Evolutionary conservation across 257 asterid species (phyloP).

Genomic region (Nicotiana attenuata): DNA sequence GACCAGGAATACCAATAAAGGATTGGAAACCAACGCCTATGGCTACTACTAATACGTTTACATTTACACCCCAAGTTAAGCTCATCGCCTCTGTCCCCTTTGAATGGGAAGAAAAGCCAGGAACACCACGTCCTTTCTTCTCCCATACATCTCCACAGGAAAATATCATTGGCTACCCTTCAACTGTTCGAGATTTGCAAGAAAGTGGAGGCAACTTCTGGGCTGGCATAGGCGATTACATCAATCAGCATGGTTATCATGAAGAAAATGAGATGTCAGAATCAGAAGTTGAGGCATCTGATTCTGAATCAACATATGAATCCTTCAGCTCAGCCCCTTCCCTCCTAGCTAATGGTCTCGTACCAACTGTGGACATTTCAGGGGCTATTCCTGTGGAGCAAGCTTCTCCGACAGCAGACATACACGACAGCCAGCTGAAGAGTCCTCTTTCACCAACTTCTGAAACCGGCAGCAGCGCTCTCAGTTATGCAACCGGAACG

Average conservation of each 20-base stretch:
- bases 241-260: constrained; percentile 1
- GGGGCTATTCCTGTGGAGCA: constrained; percentile 42
- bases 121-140: constrained; percentile 56
- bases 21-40: constrained; percentile 56
- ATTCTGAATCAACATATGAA: constrained; percentile 30
- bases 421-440: constrained; percentile 23
- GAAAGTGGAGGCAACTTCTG: constrained; percentile 20
- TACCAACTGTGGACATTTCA: constrained; percentile 31
- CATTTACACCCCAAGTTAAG: constrained; percentile 37
- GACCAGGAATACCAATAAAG: constrained; percentile 72
- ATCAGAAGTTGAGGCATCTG: constrained; percentile 40
- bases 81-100: constrained; percentile 73
- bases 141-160: constrained; percentile 6
- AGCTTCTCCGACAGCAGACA: constrained; percentile 11
- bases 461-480: constrained; percentile 36
- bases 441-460: constrained; percentile 51
- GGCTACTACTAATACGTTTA: constrained; percentile 4
- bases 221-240: constrained; percentile 11
- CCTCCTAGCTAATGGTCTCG: constrained; percentile 48
- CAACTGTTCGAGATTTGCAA: constrained; percentile 23
- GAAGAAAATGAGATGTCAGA: constrained; percentile 31
- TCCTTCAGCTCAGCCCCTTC: constrained; percentile 55
- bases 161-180: constrained; percentile 18
- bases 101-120: constrained; percentile 88
- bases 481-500: constrained; percentile 54